Evolutionary conservation across 192 early-diverging fungal genomes (phyloP).

Genomic region (Linnemannia exigua): DNA sequence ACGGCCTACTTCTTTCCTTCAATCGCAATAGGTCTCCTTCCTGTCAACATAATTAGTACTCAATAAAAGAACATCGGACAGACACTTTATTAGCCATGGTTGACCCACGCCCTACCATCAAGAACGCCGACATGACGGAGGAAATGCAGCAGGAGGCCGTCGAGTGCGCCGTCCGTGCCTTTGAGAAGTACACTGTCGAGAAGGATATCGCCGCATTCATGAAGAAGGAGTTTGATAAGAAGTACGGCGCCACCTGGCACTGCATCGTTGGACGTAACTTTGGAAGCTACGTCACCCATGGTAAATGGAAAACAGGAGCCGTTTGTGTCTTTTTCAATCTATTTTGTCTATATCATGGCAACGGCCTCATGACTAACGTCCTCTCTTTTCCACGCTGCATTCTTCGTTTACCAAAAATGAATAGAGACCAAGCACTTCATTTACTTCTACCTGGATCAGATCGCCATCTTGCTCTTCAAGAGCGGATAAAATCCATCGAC

Average conservation of each 20-base stretch:
- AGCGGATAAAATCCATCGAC: slow-evolving; percentile 69
- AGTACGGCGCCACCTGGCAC: slow-evolving; percentile 99
- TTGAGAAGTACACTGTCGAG: slow-evolving; percentile 94
- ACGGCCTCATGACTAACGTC: neutral
- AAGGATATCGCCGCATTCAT: slow-evolving; percentile 98
- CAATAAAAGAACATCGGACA: neutral
- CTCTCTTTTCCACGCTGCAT: neutral
- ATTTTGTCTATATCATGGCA: neutral
- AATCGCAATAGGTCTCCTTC: neutral
- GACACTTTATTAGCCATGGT: slow-evolving; percentile 63
- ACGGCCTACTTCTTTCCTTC: neutral
- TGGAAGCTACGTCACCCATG: slow-evolving; percentile 99
- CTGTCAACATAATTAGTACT: neutral
- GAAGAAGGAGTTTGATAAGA: slow-evolving; percentile 99
- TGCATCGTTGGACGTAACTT: slow-evolving; percentile 99
- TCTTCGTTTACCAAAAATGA: neutral
- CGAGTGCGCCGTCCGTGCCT: slow-evolving; percentile 86
- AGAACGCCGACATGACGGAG: slow-evolving; percentile 98
- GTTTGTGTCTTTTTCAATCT: neutral
- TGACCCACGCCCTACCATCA: slow-evolving; percentile 92
- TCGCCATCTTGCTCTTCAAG: slow-evolving; percentile 96
- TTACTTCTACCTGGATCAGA: slow-evolving; percentile 97
- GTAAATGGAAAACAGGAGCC: slow-evolving; percentile 51
- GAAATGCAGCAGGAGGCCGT: slow-evolving; percentile 96
- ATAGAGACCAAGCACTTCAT: slow-evolving; percentile 93